phyloP scores from a whole-genome alignment of 176 grass and related monocot species.

The Aegilops tauschii region DNA sequence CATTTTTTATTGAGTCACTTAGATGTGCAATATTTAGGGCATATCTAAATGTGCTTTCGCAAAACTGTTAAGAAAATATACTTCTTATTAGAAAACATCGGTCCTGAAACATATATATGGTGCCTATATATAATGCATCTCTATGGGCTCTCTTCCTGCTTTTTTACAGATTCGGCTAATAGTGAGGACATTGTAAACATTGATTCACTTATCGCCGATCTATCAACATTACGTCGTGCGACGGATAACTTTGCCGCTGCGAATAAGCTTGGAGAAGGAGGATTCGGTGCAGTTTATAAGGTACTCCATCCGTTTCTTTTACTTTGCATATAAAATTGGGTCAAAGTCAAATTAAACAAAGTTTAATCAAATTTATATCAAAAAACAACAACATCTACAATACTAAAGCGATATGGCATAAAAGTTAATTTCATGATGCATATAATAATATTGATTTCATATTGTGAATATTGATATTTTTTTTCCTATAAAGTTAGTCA shows the following conservation, averaged over 20 bases:
- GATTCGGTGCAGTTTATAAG: constrained; percentile 75
- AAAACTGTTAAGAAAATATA: neutral
- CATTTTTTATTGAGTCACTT: too few relatives aligned
- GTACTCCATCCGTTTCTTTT: neutral
- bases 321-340: too few relatives aligned
- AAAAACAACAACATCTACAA: too few relatives aligned
- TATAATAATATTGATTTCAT: too few relatives aligned
- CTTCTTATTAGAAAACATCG: neutral
- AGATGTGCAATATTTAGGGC: too few relatives aligned
- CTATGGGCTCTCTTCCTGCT: neutral
- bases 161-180: constrained; percentile 33
- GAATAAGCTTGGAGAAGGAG: constrained; percentile 66
- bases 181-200: constrained; percentile 14
- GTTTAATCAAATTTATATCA: too few relatives aligned
- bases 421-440: too few relatives aligned
- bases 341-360: too few relatives aligned
- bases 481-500: too few relatives aligned
- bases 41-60: too few relatives aligned
- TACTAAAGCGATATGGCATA: too few relatives aligned
- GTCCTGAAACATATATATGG: neutral
- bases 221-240: constrained; percentile 42
- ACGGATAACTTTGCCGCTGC: constrained; percentile 51
- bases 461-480: too few relatives aligned
- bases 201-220: constrained; percentile 50
- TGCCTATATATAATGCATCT: neutral